Evolutionary conservation across 148 eudicot species (phyloP), one percentile per base, ranked within the genome.

Genomic region (Vaccinium darrowii): DNA sequence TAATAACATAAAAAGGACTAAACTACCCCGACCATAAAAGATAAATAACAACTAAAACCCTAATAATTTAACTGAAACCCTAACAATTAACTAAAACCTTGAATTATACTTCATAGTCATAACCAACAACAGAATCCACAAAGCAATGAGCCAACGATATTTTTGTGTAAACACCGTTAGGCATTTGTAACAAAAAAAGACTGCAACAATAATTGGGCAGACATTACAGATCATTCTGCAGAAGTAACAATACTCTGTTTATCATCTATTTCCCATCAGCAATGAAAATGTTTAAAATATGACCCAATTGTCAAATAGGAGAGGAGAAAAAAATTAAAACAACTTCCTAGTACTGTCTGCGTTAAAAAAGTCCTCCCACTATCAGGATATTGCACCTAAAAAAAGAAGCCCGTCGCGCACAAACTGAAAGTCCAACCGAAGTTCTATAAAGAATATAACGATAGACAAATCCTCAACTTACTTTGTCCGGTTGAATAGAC

Each of bases 401-500:
- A 15, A 25, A 13, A 63, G 6, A 52, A 72, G 50, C 50, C 54
- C 30, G 13, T 10, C 10, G 4, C 39, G 7, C 7, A 63, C 33
- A 39, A 58, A 60, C 33, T 33, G 4, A 13, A 53, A 50, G 47
- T 57, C 56, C 33, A 49, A 53, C 23, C 52, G 16, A 56, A 85
- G 53, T 79, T 53, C 51, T 25, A 43, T 49, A 21, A 47, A 60
- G 39, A 78, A 85, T 69, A 63, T 47, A 30, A 33, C n/a, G 36
- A 75, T 23, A 50, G 47, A 50, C 85, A 76, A 84, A 76, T 56
- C 18, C 25, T 11, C 18, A 4, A 84, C 89, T 89, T 92, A 97
- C 99, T 89, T 93, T 97, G 74, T 90, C 92, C 65, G 82, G 84
- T 36, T 92, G 92, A 84, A 97, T 89, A 72, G 93, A 90, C 81